These are phyloP conservation scores for Mycena rosella DNA, from an alignment of 768 basidiomycete species.

Conservation along the genomic window DNA sequence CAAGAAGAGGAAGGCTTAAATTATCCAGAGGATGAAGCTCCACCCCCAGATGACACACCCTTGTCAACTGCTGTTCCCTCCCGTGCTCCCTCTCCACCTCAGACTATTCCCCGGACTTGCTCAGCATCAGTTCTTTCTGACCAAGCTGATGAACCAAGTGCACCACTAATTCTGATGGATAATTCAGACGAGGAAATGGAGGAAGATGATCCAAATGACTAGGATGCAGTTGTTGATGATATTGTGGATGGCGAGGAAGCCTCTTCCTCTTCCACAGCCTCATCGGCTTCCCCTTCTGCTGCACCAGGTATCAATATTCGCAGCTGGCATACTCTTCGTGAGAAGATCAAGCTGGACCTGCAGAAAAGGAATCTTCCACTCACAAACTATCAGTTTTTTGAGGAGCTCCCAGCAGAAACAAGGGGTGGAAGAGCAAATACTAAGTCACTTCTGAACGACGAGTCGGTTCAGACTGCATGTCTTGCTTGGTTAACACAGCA, in stretches of 20 bases:
- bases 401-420: background rate
- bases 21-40: background rate
- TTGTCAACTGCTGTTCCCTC: background rate
- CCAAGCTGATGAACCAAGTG: background rate
- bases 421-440: background rate
- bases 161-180: background rate
- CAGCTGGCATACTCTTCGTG: constrained; percentile 41
- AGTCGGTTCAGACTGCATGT: too few relatives aligned
- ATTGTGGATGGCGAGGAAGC: background rate
- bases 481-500: too few relatives aligned
- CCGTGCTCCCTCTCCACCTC: background rate
- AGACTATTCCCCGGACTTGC: background rate
- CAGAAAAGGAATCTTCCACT: constrained; percentile 39
- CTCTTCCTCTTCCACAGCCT: background rate
- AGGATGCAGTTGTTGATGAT: background rate
- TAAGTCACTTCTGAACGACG: too few relatives aligned
- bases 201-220: background rate
- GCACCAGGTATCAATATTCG: background rate
- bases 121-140: background rate
- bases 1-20: background rate
- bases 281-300: background rate
- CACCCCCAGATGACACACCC: background rate
- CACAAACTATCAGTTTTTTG: constrained; percentile 22
- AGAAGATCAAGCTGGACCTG: constrained; percentile 44
- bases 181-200: background rate